These are phyloP conservation scores for Mucor racemosus DNA, from an alignment of 371 early-diverging fungal species.

Conservation along the genomic window DNA sequence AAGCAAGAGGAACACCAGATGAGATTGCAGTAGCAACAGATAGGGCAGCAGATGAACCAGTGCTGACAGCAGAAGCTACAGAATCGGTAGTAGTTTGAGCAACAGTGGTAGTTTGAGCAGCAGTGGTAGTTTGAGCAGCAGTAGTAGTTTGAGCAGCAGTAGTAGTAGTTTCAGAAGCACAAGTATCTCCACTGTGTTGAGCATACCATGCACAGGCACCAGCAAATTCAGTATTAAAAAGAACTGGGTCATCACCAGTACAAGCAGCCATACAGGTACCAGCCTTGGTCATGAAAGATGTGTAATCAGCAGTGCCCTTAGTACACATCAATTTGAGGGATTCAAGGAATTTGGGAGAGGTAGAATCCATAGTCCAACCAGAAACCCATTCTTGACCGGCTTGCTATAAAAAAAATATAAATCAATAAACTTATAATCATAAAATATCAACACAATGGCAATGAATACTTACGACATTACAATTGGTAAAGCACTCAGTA, in stretches of 20 bases:
- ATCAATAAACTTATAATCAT: neutral
- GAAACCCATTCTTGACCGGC: slow-evolving; percentile 20
- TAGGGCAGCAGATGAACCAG: too few species aligned
- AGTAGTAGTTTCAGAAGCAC: slow-evolving; percentile 8
- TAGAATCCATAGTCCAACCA: slow-evolving; percentile 40
- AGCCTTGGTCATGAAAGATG: slow-evolving; percentile 41
- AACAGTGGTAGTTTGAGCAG: neutral
- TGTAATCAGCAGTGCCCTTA: slow-evolving; percentile 33
- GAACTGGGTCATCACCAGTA: slow-evolving; percentile 14
- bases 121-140: neutral
- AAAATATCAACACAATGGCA: neutral
- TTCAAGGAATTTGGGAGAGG: slow-evolving; percentile 36
- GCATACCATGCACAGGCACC: slow-evolving; percentile 37
- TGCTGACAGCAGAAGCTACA: neutral
- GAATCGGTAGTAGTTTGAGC: slow-evolving; percentile 7
- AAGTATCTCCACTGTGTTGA: slow-evolving; percentile 27
- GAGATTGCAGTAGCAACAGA: slow-evolving; percentile 5
- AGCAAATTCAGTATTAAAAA: slow-evolving; percentile 28
- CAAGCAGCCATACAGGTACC: slow-evolving; percentile 46
- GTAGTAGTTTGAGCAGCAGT: slow-evolving; percentile 10
- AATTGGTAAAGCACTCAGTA: slow-evolving; percentile 36
- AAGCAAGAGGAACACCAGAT: neutral
- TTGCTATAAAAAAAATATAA: slow-evolving; percentile 14
- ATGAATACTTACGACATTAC: slow-evolving; percentile 35
- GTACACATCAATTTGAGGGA: slow-evolving; percentile 41